Conservation (phyloP, 306 rosid species). For the Cucurbita ficifolia region DNA sequence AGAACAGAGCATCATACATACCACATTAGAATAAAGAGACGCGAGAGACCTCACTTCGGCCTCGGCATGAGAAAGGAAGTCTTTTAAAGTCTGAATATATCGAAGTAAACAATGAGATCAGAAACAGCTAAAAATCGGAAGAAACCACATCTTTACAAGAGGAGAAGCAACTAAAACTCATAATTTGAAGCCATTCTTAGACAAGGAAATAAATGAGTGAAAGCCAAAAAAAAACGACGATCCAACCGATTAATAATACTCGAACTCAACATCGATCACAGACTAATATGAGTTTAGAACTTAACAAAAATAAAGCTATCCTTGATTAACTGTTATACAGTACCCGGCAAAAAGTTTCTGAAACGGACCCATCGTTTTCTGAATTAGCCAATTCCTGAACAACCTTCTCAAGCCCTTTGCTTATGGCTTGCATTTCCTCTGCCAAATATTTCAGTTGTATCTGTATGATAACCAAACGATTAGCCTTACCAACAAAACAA, state of each 20-base stretch:
- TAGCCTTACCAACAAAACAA: slow-evolving; percentile 1
- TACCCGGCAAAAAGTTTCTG: slow-evolving; percentile 76
- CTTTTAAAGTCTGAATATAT: slow-evolving; percentile 9
- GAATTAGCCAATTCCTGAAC: slow-evolving; percentile 80
- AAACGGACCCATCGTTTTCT: slow-evolving; percentile 72
- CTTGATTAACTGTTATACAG: not conserved
- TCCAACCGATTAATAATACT: not conserved
- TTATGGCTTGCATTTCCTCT: slow-evolving; percentile 96
- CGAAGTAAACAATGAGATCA: not conserved
- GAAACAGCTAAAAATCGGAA: not conserved
- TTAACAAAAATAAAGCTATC: not conserved
- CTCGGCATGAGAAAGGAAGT: slow-evolving; percentile 11
- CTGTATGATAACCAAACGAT: slow-evolving; percentile 30
- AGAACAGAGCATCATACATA: not conserved
- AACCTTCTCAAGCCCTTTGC: slow-evolving; percentile 89
- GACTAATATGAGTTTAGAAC: not conserved
- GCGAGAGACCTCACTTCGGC: slow-evolving; percentile 12
- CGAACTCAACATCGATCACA: not conserved
- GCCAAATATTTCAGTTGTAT: slow-evolving; percentile 91
- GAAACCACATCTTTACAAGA: not conserved
- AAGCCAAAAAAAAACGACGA: not conserved
- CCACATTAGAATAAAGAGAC: slow-evolving; percentile 14
- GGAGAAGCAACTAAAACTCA: not conserved
- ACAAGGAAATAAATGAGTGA: not conserved
- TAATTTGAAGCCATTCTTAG: not conserved